Evolutionary conservation across 2,329 filamentous ascomycete species (phyloP).

Genomic region (Fusarium tanahbumbuense): DNA sequence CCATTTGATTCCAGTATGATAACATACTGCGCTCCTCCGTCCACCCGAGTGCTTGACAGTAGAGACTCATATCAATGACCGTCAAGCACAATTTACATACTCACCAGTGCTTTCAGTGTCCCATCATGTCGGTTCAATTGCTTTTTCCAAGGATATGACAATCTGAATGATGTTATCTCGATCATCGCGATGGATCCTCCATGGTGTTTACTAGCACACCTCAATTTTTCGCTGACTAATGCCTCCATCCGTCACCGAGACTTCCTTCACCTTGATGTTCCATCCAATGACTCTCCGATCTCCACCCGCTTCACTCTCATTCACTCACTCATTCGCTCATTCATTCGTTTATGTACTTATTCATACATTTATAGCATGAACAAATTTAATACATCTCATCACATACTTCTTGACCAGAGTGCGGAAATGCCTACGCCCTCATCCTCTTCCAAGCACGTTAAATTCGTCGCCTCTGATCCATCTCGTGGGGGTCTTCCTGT

Average conservation of each 20-base stretch:
- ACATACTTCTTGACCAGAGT: not conserved
- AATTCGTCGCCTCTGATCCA: slow-evolving; percentile 67
- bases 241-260: slow-evolving; percentile 22
- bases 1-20: not conserved
- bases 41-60: not conserved
- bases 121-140: not conserved
- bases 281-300: slow-evolving; percentile 7
- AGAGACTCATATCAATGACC: not conserved
- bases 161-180: not conserved
- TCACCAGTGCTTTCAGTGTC: not conserved
- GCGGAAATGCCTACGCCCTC: slow-evolving; percentile 34
- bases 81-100: not conserved
- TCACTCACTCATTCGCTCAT: not conserved
- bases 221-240: slow-evolving; percentile 29
- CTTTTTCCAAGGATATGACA: no score
- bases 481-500: slow-evolving; percentile 62
- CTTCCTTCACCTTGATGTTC: slow-evolving; percentile 32
- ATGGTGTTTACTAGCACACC: not conserved
- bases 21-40: no score
- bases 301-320: not conserved
- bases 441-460: slow-evolving; percentile 54
- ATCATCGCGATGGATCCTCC: not conserved
- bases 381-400: not conserved
- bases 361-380: slow-evolving; percentile 12
- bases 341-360: slow-evolving; percentile 17